Base-by-base conservation (phyloP, 1,284 basidiomycete species). In the Hymenochaete sp. region DNA sequence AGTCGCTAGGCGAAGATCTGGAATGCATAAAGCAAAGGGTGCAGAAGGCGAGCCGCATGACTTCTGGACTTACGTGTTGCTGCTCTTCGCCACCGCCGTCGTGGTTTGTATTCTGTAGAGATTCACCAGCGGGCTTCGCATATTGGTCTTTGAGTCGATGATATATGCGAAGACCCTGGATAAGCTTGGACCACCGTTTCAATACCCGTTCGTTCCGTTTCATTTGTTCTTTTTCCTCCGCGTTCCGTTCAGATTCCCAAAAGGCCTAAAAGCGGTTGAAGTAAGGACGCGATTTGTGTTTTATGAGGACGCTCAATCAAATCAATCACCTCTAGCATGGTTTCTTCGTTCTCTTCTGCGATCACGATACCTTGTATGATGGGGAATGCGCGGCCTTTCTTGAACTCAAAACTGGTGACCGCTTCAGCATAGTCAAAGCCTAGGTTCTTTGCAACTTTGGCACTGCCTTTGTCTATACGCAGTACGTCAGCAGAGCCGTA, bases 371-470 rank as follows among this genome's bases (percentile, higher is more conserved):
- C 95, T 25, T 80, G 78, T 38, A 96, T 70, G 52, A 91, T 72
- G 3, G 95, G 95, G 48, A 80, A 79, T 0, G 93, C 93, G 43
- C 80, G 73, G 14, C 88, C 80, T 61, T 93, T 93, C 57, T 83
- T 87, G 67, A 98, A 98, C 63, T 98, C 95, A 62, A 98, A 98
- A 10, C 92, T 87, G 41, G 79, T 88, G 65, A 90, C 92, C 54
- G 96, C 93, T 64, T 98, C 95, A 21, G 92, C 93, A 65, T 78
- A 90, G 62, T 91, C 85, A 44, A 98, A 80, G 2, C 81, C 86
- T 8, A 98, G 70, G 62, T 82, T 79, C 57, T 82, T 82, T 2
- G 93, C 93, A 49, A 96, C 77, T 66, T 96, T 98, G 4, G 82
- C 83, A 14, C 82, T 79, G 16, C 89, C 85, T 62, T 91, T 93